phyloP scores from a whole-genome alignment of 1,284 basidiomycete species.

The Ceratobasidium sp. region DNA sequence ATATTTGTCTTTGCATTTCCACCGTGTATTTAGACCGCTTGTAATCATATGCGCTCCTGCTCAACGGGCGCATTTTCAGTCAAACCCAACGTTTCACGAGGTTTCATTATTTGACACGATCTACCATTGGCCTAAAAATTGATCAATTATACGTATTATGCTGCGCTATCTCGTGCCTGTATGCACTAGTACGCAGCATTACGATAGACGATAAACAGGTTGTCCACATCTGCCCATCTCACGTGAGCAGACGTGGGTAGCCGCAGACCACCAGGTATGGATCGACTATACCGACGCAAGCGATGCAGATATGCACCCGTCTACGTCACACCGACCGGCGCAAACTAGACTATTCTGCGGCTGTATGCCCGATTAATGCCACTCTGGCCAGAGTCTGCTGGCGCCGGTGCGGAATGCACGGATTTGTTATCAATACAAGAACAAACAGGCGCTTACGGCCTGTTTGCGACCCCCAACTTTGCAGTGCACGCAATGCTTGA shows the following conservation, averaged over 20 bases:
- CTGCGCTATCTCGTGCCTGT: not conserved
- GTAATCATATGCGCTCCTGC: no score
- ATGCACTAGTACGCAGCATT: not conserved
- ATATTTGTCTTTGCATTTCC: no score
- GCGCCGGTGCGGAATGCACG: not conserved
- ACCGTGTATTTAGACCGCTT: no score
- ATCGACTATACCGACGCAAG: not conserved
- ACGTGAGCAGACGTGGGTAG: not conserved
- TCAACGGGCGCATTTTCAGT: no score
- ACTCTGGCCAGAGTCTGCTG: not conserved
- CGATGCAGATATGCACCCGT: not conserved
- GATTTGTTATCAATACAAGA: no score
- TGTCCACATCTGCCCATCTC: not conserved
- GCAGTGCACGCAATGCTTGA: not conserved
- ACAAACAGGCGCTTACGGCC: not conserved
- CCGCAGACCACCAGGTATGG: not conserved
- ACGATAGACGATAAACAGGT: not conserved
- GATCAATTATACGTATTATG: no score
- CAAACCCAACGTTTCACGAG: no score
- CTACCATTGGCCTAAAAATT: no score
- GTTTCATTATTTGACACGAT: no score
- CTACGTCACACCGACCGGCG: not conserved
- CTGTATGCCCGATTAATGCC: not conserved
- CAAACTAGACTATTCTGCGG: not conserved
- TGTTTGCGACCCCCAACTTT: slow-evolving; percentile 2